Base-by-base conservation (phyloP, 1,284 basidiomycete species). In the Cystobasidium sp. region DNA sequence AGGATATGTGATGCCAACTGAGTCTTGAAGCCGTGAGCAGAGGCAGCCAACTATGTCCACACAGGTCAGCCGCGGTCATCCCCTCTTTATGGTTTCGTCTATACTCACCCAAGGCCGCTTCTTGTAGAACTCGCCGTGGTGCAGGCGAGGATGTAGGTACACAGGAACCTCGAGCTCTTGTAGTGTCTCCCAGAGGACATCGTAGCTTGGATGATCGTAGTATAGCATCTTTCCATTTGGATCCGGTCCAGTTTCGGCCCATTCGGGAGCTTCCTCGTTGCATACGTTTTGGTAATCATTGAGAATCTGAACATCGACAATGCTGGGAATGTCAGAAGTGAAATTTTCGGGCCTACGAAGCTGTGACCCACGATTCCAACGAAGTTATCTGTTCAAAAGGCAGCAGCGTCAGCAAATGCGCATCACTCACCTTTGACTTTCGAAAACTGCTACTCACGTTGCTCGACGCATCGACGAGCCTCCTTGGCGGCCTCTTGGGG, bases 121-220 rank as follows among this genome's bases (percentile, higher is more conserved):
- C 70, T 67, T 73, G 61, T 65, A 73, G 31, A 67, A 73, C 16
- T 67, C 61, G 20, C 61, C 62, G 24, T 67, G 31, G 44, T 73
- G 70, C 12, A 73, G 55, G 20, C 70, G 37, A 12, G 70, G 70
- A 39, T 73, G 70, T 31, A 73, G 6, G 41, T 73, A 73, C 6
- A 73, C 52, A 10, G 70, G 70, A n/a, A 46, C 39, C 20, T 73
- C 63, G 4, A 73, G 70, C n/a, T 66, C 62, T 24, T 37, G 31
- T 9, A 73, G 52, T 16, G 52, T 51, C 39, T 73, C 37, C 70
- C 70, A 65, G 39, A 65, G 55, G 37, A 70, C 68, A 52, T 70
- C 68, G n/a, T 70, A 70, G 58, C 68, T 70, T 43, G 55, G 56
- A 24, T 70, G 68, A 47, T 70, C 68, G 44, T 70, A 70, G 59